Evolutionary conservation across 1,284 basidiomycete genomes (phyloP), one percentile per base, ranked within the genome.

Genomic region (Ceratobasidium sp.): DNA sequence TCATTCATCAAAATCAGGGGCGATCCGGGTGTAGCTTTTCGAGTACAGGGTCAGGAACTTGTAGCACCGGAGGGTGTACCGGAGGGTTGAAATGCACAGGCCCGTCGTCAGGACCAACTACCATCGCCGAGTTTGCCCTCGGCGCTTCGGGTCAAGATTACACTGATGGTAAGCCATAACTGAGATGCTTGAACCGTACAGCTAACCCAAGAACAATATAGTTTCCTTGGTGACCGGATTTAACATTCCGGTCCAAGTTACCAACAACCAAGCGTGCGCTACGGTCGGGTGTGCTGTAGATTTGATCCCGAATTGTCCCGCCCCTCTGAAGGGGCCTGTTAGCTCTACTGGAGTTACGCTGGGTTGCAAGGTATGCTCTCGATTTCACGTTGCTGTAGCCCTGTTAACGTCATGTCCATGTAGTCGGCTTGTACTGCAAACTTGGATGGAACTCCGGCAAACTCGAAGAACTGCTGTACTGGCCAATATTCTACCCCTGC

Each of bases 1-100:
- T 61, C 1, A n/a, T 33, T 28, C 40, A 33, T 33, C 33, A 12
- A 3, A 78, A 50, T 42, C 46, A 88, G 88, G 88, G 82, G 48
- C 85, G 88, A 42, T 85, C 87, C 33, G 82, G 88, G 79, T 89
- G 89, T 80, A 82, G 88, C 79, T 89, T 89, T 80, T 81, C 82
- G 54, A 81, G 78, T n/a, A 87, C 40, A 9, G 56, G 52, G 15
- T n/a, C 67, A 3, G 57, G 26, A 3, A 81, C 40, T 15, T 71
- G 68, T 42, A 56, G 54, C 10, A 71, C 68, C 15, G 68, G 68
- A 15, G 75, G 80, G 69, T 82, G 82, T 80, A 81, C 82, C 74
- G 90, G 90, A 48, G 90, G 90, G 4, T 59, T 71, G 38, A 59
- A 59, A 42, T 71, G 56, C 44, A 71, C 56, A 3, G 50, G 66